phyloP scores from a whole-genome alignment of 2,329 filamentous ascomycete species.

The Davidsoniella australis region DNA sequence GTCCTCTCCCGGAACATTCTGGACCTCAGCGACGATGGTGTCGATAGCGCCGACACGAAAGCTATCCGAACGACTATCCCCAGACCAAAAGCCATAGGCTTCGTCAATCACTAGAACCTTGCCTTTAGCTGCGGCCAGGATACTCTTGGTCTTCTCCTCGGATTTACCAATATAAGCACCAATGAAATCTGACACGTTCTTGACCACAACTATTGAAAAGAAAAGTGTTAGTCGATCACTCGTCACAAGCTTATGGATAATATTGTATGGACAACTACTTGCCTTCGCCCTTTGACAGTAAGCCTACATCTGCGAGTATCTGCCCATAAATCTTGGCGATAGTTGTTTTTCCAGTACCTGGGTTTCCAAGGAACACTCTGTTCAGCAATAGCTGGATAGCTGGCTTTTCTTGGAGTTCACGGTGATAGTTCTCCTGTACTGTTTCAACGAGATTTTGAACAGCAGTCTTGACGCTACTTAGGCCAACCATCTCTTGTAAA shows the following conservation, averaged over 20 bases:
- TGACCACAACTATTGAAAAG: slow-evolving; percentile 36
- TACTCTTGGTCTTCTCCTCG: slow-evolving; percentile 54
- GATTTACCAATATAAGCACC: slow-evolving; percentile 46
- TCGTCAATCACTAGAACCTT: slow-evolving; percentile 73
- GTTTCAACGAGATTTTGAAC: slow-evolving; percentile 42
- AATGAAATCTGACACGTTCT: slow-evolving; percentile 60
- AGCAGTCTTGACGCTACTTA: slow-evolving; percentile 44
- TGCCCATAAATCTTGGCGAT: slow-evolving; percentile 56
- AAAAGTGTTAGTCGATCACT: neutral
- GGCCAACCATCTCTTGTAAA: slow-evolving; percentile 40
- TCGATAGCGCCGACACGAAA: slow-evolving; percentile 53
- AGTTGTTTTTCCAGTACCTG: slow-evolving; percentile 62
- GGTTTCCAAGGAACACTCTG: slow-evolving; percentile 51
- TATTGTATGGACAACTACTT: slow-evolving; percentile 12
- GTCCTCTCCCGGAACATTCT: slow-evolving; percentile 52
- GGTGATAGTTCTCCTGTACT: slow-evolving; percentile 44
- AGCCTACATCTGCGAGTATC: slow-evolving; percentile 49
- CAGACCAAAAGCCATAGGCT: slow-evolving; percentile 44
- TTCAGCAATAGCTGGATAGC: slow-evolving; percentile 47
- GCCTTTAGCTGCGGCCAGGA: slow-evolving; percentile 46
- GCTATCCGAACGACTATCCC: slow-evolving; percentile 15
- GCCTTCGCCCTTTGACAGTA: slow-evolving; percentile 52
- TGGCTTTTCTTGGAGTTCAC: slow-evolving; percentile 45
- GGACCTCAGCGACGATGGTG: slow-evolving; percentile 57
- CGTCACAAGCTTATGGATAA: neutral